These are phyloP conservation scores for Melampsora larici-populina DNA, from an alignment of 1,284 basidiomycete genomes.

Conservation along the genomic window DNA sequence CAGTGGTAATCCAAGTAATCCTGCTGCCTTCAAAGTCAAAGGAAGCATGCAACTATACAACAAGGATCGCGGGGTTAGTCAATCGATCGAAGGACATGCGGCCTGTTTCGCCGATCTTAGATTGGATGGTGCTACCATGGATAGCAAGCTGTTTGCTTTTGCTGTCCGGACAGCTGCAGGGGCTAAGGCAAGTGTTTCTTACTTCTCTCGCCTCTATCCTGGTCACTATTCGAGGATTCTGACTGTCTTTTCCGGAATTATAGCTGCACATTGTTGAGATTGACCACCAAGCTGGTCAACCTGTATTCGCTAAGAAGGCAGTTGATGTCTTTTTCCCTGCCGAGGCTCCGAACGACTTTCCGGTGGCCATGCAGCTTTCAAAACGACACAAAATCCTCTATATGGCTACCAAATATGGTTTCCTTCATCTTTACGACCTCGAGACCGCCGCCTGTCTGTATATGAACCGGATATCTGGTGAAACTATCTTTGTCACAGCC, in stretches of 20 bases:
- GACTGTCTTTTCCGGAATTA: not conserved
- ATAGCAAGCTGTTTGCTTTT: slow-evolving; percentile 92
- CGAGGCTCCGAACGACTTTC: slow-evolving; percentile 97
- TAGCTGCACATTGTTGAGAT: slow-evolving; percentile 98
- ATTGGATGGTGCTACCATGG: slow-evolving; percentile 74
- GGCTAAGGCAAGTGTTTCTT: slow-evolving; percentile 70
- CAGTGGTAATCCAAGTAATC: slow-evolving; percentile 85
- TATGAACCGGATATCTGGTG: slow-evolving; percentile 99
- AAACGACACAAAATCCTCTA: slow-evolving; percentile 96
- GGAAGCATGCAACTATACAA: slow-evolving; percentile 94
- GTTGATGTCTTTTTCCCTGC: slow-evolving; percentile 99
- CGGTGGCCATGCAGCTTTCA: slow-evolving; percentile 99
- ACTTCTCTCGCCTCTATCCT: slow-evolving; percentile 5
- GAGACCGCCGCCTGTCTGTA: slow-evolving; percentile 98
- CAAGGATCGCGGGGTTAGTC: slow-evolving; percentile 86
- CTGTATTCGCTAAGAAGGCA: slow-evolving; percentile 90
- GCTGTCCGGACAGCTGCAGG: slow-evolving; percentile 91
- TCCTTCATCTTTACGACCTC: slow-evolving; percentile 98
- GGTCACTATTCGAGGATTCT: not conserved
- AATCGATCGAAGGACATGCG: slow-evolving; percentile 98
- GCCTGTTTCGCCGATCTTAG: slow-evolving; percentile 92
- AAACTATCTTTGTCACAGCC: slow-evolving; percentile 98
- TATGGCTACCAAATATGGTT: slow-evolving; percentile 97
- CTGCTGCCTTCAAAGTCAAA: slow-evolving; percentile 94
- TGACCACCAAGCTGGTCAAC: slow-evolving; percentile 90